Base-by-base conservation (phyloP, 177 flowering plant genomes). In the Vitis hybrid region DNA sequence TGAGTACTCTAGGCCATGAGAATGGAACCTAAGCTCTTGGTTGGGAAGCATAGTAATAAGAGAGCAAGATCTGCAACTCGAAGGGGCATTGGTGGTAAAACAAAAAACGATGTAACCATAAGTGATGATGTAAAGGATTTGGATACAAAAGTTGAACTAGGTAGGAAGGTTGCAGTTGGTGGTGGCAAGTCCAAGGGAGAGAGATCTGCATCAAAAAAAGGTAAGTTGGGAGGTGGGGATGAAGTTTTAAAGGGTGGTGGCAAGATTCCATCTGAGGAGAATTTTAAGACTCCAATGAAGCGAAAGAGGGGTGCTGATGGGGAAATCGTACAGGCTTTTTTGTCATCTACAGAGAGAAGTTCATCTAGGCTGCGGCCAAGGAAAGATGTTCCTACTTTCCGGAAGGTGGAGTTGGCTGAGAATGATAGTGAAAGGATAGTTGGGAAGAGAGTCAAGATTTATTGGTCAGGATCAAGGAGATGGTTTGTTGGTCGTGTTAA, bases 401-500 rank as follows among this genome's bases (percentile, higher is more conserved):
- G 56, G 19, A 71, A 63, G 68, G 54, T 71, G 18, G 73, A 71
- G 15, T 50, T 71, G 62, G 1, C 22, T 50, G 73, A 64, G 26
- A 22, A 56, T 50, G 68, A 64, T 22, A 26, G 66, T 18, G 63
- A 65, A 50, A 22, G 26, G n/a, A 63, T 64, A 19, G 48, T 71
- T 22, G 73, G 73, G 5, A 71, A 66, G 63, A 56, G 68, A 48
- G 53, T 71, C 2, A 52, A 71, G 11, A 57, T 71, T 6, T 71
- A 64, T 34, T 71, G 73, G 73, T 53, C 73, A 2, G 68, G 61
- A 8, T 71, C 73, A 16, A 71, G 63, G 65, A 71, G 61, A 49
- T 71, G 73, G 73, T 71, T 71, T 48, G 5, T 26, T 14, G 73
- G 68, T 20, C 29, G 68, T 34, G 45, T 71, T 16, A 71, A 56